Evolutionary conservation across 352 stramenopile genomes (phyloP).

Genomic region (Globisporangium acanthophoron): DNA sequence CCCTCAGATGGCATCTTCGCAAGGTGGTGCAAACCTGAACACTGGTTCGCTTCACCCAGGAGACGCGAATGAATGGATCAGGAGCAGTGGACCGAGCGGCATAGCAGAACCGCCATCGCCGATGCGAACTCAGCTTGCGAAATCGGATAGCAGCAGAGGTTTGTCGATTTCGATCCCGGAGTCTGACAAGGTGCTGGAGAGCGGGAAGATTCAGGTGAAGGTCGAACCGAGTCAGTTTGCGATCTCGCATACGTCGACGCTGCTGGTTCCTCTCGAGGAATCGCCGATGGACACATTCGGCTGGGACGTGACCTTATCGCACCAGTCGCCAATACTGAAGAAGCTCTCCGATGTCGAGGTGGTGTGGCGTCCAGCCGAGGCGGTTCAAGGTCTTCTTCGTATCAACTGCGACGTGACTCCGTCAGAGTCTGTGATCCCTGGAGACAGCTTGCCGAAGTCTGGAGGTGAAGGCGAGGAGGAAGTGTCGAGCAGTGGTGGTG

Average conservation of each 20-base stretch:
- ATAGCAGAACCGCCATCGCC: background rate
- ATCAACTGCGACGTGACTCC: constrained; percentile 38
- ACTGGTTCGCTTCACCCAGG: background rate
- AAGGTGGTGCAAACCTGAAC: background rate
- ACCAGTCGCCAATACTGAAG: constrained; percentile 22
- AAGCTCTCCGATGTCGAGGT: constrained; percentile 36
- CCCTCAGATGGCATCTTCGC: constrained; percentile 32
- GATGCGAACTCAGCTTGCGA: constrained; percentile 2
- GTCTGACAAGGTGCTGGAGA: constrained; percentile 5
- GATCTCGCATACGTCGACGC: constrained; percentile 36
- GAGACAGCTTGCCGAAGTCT: constrained; percentile 10
- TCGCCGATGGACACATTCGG: constrained; percentile 48
- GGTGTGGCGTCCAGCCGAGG: constrained; percentile 40
- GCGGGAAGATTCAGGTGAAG: constrained; percentile 14
- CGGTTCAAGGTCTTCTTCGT: constrained; percentile 47
- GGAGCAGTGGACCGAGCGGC: background rate
- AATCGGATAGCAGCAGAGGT: constrained; percentile 1
- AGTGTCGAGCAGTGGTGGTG: background rate
- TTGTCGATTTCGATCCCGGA: constrained; percentile 15
- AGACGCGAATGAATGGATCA: background rate
- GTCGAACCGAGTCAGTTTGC: constrained; percentile 33
- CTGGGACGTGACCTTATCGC: constrained; percentile 45
- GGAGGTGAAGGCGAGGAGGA: background rate
- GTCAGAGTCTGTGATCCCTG: constrained; percentile 22
- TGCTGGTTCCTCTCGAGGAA: constrained; percentile 76